Conservation (phyloP, 2,329 filamentous ascomycete species). For the Botrytis elliptica region DNA sequence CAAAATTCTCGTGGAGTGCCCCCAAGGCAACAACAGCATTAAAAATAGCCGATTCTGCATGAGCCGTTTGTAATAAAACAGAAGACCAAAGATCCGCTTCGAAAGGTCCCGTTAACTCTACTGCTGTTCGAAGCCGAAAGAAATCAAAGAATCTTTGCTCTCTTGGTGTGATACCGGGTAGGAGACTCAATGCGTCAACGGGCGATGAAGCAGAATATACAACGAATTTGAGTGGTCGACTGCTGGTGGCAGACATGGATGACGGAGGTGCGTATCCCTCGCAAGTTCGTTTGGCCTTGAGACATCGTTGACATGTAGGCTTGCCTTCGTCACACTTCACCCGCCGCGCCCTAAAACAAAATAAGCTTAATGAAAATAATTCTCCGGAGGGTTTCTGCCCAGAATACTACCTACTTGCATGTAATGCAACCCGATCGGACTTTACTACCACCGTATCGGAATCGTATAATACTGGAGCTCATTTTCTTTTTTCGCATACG, state of each 20-base stretch:
- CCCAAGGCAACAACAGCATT: slow-evolving; percentile 29
- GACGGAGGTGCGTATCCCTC: slow-evolving; percentile 27
- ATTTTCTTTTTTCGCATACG: not conserved
- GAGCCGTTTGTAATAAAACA: slow-evolving; percentile 25
- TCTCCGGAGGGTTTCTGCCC: not conserved
- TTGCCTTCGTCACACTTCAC: slow-evolving; percentile 34
- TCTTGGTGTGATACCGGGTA: slow-evolving; percentile 21
- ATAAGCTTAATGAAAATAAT: slow-evolving; percentile 6
- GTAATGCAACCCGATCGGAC: slow-evolving; percentile 21
- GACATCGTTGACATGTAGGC: slow-evolving; percentile 29
- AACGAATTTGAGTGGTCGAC: not conserved
- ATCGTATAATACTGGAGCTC: slow-evolving; percentile 4
- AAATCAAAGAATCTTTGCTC: slow-evolving; percentile 25
- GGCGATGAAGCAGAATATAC: slow-evolving; percentile 3
- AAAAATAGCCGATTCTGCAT: slow-evolving; percentile 25
- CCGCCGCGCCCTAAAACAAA: slow-evolving; percentile 23
- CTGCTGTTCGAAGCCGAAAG: slow-evolving; percentile 24
- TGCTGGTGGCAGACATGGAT: not conserved
- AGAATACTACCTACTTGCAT: slow-evolving; percentile 21
- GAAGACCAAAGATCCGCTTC: slow-evolving; percentile 27
- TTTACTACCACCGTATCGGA: slow-evolving; percentile 14
- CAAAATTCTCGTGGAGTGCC: slow-evolving; percentile 23
- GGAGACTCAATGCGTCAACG: slow-evolving; percentile 1
- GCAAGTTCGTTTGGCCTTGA: slow-evolving; percentile 27
- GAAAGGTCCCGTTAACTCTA: slow-evolving; percentile 16